Percentiles rank a stretch among this genome's conserved stretches.
Conservation (phyloP, 2,329 filamentous ascomycete genomes). For the Beauveria pseudobassiana region DNA sequence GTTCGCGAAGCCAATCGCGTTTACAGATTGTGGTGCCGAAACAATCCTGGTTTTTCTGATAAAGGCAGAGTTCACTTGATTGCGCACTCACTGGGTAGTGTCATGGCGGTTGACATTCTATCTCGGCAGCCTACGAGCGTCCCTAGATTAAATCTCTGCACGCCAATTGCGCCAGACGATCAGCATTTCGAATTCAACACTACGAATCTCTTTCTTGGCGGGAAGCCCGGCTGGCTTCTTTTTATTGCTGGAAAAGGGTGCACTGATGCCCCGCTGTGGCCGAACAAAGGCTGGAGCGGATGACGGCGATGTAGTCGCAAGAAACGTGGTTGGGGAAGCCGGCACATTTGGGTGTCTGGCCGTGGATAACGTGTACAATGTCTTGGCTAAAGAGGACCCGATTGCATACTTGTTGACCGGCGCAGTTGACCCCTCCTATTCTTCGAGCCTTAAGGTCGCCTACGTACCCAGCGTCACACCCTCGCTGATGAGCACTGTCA, state of each 20-base stretch:
- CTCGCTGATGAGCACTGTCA: slow-evolving; percentile 57
- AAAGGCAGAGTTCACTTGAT: slow-evolving; percentile 84
- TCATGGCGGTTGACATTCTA: slow-evolving; percentile 88
- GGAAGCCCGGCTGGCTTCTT: slow-evolving; percentile 93
- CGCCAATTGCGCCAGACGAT: slow-evolving; percentile 31
- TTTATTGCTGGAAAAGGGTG: slow-evolving; percentile 68
- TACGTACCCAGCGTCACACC: slow-evolving; percentile 68
- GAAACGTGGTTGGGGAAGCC: slow-evolving; percentile 63
- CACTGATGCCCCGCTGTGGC: slow-evolving; percentile 67
- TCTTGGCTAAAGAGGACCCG: slow-evolving; percentile 63
- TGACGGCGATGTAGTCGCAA: slow-evolving; percentile 46
- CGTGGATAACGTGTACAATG: slow-evolving; percentile 94
- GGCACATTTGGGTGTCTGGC: slow-evolving; percentile 85
- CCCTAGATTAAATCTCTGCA: slow-evolving; percentile 40
- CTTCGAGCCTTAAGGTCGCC: slow-evolving; percentile 66
- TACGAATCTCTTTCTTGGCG: slow-evolving; percentile 79
- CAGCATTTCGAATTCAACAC: slow-evolving; percentile 86
- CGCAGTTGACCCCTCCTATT: slow-evolving; percentile 75
- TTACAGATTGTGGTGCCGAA: slow-evolving; percentile 90
- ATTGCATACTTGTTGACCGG: slow-evolving; percentile 92
- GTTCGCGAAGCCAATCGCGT: slow-evolving; percentile 88
- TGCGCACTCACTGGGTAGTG: slow-evolving; percentile 87
- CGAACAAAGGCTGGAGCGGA: slow-evolving; percentile 70
- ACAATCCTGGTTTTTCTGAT: slow-evolving; percentile 79
- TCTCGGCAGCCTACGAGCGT: slow-evolving; percentile 76